Evolutionary conservation across 148 eudicot species (phyloP).

Genomic region (Amaranthus palmeri): DNA sequence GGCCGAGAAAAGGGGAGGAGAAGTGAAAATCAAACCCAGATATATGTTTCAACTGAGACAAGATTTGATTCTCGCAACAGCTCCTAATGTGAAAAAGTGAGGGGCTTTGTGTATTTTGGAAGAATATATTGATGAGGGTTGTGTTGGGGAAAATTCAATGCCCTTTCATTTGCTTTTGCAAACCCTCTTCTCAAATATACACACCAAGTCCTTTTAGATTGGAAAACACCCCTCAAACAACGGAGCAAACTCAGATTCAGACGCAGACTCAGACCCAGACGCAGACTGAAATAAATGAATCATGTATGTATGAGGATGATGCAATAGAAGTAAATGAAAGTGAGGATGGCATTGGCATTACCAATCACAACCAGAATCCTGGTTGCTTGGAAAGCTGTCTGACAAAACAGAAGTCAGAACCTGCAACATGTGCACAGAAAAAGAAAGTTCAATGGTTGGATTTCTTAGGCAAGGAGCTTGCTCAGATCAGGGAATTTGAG

Average conservation of each 20-base stretch:
- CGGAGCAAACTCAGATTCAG: neutral
- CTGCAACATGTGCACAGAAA: constrained; percentile 18
- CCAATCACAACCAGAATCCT: neutral
- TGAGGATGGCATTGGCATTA: neutral
- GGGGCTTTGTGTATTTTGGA: too few species aligned
- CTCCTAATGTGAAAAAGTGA: too few species aligned
- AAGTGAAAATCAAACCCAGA: too few species aligned
- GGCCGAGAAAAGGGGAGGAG: too few species aligned
- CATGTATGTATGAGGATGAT: neutral
- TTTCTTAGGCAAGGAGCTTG: constrained; percentile 56
- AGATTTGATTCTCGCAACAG: too few species aligned
- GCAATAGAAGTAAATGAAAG: neutral
- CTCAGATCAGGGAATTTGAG: constrained; percentile 63
- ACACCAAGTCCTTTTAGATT: constrained; percentile 37
- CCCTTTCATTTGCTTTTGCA: constrained; percentile 66
- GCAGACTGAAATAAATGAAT: neutral
- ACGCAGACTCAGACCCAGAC: neutral
- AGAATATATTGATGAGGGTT: constrained; percentile 50
- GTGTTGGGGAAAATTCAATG: constrained; percentile 63
- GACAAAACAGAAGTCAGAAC: constrained; percentile 27
- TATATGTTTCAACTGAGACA: too few species aligned
- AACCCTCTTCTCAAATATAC: constrained; percentile 51
- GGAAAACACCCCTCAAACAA: constrained; percentile 34
- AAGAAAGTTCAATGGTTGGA: constrained; percentile 72
- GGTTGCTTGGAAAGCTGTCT: constrained; percentile 42